Base-by-base conservation (phyloP, 768 basidiomycete genomes). In the Lentinula aciculospora region DNA sequence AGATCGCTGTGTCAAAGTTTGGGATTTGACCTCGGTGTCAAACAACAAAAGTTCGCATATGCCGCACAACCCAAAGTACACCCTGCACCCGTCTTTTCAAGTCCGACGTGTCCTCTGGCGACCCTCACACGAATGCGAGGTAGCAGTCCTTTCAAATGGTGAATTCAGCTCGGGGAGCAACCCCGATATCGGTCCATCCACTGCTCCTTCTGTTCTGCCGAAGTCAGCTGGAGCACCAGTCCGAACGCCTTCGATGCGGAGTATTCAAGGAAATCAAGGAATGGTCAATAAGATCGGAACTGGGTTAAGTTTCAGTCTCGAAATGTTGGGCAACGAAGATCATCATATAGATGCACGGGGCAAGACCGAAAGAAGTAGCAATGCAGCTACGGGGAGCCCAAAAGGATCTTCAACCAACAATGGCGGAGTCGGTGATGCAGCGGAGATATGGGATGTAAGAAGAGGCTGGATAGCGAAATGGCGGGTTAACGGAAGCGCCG, bases 401-500 rank as follows among this genome's bases (percentile, higher is more conserved):
- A 67, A 67, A 37, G 31, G 62, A 21, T 47, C 57, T 25, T 25
- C 42, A 13, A 27, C 60, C 59, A 44, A 51, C 46, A 51, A 25
- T 44, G 9, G 46, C 39, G 58, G 63, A 28, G 36, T 63, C 2
- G 81, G 84, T 2, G 86, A 91, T 64, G 73, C 83, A 0, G 76
- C 92, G 29, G 91, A 93, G 64, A 85, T 94, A 23, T 94, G 92
- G 92, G 92, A 94, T 67, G 88, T 89, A 1, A 76, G 92, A 55
- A 75, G 92, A 47, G 81, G 82, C 0, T 90, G 87, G 81, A 78
- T 93, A 49, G 86, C 88, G 4, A 94, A 94, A 70, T 94, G 92
- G 88, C 79, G 81, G 2, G 80, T 92, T 10, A 78, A 76, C 21
- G 82, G 84, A 13, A 83, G 82, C 12, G 75, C 80, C 4, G 74